Evolutionary conservation across 2,329 filamentous ascomycete species (phyloP), one percentile per base, ranked within the genome.

Genomic region (Chaetomiaceae sp.): DNA sequence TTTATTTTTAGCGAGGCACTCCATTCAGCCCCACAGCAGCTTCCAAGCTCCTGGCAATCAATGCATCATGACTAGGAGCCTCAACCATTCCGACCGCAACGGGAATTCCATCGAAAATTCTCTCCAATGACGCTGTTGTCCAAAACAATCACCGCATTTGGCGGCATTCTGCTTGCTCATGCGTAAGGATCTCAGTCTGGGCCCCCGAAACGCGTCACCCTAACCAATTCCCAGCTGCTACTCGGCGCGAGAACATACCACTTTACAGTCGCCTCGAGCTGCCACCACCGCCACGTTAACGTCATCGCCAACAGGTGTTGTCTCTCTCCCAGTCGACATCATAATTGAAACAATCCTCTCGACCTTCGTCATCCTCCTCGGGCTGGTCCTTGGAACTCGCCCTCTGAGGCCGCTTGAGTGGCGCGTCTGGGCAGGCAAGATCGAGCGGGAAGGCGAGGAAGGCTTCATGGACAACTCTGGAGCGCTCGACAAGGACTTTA

Each of bases 221-320:
- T 59, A 45, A 59, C 52, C 30, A 42, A 13, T 42, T 21, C 54
- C 33, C 67, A 99, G 94, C 59, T 95, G 91, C 73, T 99, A 97
- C 73, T 99, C 94, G 47, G 90, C 91, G 42, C 88, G 96, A 71
- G 94, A 99, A 73, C 89, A 96, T 73, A 87, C 89, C 6, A 78
- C 84, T 20, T 80, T 95, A 45, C 82, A 85, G 62, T 80, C 85
- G 51, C 76, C 77, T 61, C 71, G 73, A 49, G 67, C 70, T 48
- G 74, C 77, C 46, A 75, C 76, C 30, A 69, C 76, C 48, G 67
- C 74, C 27, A 67, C 75, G 37, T 64, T 73, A 4, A 65, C 73
- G 23, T 68, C 77, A 4, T 70, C 75, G 27, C 64, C 71, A 18
- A 65, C 72, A 13, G 63, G 73, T 2, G 61, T 69, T 47, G 65